Evolutionary conservation across 2,329 filamentous ascomycete genomes (phyloP).

Genomic region (Coccinonectria pachysandricola): DNA sequence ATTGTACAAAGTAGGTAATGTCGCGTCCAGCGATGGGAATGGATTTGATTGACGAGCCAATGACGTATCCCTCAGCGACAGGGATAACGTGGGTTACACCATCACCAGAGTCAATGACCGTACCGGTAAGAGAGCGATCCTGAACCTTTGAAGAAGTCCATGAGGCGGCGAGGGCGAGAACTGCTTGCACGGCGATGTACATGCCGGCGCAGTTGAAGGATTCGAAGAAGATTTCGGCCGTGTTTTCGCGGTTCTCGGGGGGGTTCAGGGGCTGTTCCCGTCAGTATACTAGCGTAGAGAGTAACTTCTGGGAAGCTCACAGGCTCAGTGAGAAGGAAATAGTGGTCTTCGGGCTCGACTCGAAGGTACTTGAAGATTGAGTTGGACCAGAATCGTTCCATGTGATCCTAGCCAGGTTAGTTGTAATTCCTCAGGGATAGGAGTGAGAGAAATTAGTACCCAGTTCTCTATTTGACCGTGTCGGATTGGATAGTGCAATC

Average conservation of each 20-base stretch:
- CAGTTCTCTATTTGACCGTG: conserved; percentile 99
- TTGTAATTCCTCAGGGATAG: no score
- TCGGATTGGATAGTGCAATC: conserved; percentile 92
- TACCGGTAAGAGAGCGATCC: conserved; percentile 90
- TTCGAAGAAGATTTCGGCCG: conserved; percentile 99
- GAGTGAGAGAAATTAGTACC: no score
- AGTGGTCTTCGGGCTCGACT: conserved; percentile 96
- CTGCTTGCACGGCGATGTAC: conserved; percentile 97
- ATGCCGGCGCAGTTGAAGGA: conserved; percentile 99
- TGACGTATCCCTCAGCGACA: conserved; percentile 96
- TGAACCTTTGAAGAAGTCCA: conserved; percentile 99
- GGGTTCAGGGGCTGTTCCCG: conserved; percentile 74
- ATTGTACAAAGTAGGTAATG: conserved; percentile 98
- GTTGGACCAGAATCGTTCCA: conserved; percentile 99
- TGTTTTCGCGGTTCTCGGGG: conserved; percentile 97
- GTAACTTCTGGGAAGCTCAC: conserved; percentile 40
- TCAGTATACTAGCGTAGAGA: conserved; percentile 8
- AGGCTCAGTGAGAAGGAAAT: conserved; percentile 95
- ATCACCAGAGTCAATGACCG: conserved; percentile 96
- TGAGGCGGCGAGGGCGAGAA: conserved; percentile 89
- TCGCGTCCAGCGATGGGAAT: conserved; percentile 97
- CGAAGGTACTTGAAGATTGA: conserved; percentile 99
- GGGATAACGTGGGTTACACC: conserved; percentile 99
- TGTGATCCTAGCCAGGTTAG: conserved; percentile 92
- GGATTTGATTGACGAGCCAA: conserved; percentile 97